Evolutionary conservation across 345 rosid genomes (phyloP).

Genomic region (Moricandia arvensis): DNA sequence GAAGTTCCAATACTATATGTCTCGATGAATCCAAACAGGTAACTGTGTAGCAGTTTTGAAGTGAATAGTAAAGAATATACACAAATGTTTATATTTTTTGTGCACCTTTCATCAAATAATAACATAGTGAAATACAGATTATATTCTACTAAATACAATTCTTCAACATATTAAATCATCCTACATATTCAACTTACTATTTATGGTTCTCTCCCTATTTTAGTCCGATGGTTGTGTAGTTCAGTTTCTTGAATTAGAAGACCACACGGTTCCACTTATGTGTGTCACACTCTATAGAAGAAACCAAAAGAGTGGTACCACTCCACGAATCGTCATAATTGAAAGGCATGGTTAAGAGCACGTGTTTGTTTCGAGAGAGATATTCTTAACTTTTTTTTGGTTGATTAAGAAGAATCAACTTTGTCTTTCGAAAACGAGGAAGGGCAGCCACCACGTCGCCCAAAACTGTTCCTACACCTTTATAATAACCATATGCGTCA

Average conservation of each 20-base stretch:
- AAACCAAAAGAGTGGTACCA: neutral
- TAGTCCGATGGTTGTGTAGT: neutral
- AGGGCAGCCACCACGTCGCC: constrained; percentile 30
- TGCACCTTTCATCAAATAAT: neutral
- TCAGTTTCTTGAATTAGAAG: neutral
- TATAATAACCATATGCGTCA: constrained; percentile 7
- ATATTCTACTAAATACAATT: neutral
- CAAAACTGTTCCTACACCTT: constrained; percentile 13
- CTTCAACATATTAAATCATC: neutral
- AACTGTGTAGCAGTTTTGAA: neutral
- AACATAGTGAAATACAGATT: neutral
- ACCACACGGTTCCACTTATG: neutral
- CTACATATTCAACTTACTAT: neutral
- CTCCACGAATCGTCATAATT: neutral
- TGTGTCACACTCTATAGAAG: neutral
- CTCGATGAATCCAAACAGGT: neutral
- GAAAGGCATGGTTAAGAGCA: neutral
- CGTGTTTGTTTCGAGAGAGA: constrained; percentile 1
- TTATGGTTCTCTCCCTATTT: too few relatives aligned
- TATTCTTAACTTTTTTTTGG: neutral
- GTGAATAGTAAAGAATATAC: neutral
- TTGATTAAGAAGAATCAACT: neutral
- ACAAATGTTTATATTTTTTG: neutral
- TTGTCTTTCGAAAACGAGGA: constrained; percentile 13
- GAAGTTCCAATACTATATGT: neutral